Evolutionary conservation across 2,329 filamentous ascomycete species (phyloP), one percentile per base, ranked within the genome.

Genomic region (Trichoderma oligosporum): DNA sequence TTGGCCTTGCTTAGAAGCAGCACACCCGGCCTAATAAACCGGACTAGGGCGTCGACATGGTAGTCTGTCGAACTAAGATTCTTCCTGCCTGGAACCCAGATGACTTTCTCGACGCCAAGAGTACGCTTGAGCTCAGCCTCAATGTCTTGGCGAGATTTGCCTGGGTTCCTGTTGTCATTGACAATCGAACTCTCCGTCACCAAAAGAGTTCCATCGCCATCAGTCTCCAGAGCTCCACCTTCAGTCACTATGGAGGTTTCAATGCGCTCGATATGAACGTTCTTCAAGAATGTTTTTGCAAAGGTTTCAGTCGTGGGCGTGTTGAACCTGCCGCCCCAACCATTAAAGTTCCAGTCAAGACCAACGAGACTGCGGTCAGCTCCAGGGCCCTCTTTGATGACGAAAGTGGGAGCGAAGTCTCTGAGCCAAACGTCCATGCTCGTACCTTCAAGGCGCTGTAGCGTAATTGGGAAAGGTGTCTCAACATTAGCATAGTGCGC

Each of bases 131-230:
- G 65, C 29, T 65, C 59, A 3, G 41, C 46, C 14, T 70, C 68
- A 2, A 68, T 42, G 0, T 66, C 56, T 11, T 52, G 1, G 4
- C 61, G 65, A 33, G 39, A 54, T 20, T 57, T 38, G 0, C 61
- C 62, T 0, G 63, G 64, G 36, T 70, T 70, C 7, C 67, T 61
- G 42, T 70, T 70, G 6, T 61, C 42, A 52, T 68, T 70, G 39
- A 69, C 14, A 7, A 70, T 62, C 1, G 65, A 63, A 45, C 67
- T 70, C 31, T 70, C 66, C 0, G 67, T 68, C 0, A 63, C 55
- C 4, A 70, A 22, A 1, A 70, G 57, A 4, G 68, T 68, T 2
- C 68, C 67, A 11, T 66, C 56, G 14, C 68, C 67, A 24, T 70
- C 68, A 4, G 65, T 59, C 18, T 69, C 68, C 4, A 70, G 56